Percentiles rank a stretch among this genome's conserved stretches.
Conservation (phyloP, 768 basidiomycete species). For the Pleurotus eryngii region DNA sequence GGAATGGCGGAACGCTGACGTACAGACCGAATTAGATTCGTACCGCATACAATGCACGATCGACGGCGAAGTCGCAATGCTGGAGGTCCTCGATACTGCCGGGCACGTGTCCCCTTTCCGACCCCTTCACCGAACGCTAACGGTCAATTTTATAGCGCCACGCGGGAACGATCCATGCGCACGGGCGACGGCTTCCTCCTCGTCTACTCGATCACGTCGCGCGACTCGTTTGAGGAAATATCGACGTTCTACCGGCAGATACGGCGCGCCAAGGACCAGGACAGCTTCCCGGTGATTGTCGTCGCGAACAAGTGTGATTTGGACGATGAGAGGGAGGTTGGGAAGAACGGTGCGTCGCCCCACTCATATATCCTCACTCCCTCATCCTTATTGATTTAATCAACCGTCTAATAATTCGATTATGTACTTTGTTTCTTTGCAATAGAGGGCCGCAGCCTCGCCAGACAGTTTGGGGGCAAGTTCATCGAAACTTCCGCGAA, state of each 20-base stretch:
- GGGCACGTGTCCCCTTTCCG: slow-evolving; percentile 53
- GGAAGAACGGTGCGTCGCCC: slow-evolving; percentile 71
- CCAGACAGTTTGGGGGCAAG: slow-evolving; percentile 90
- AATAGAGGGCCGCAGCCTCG: slow-evolving; percentile 94
- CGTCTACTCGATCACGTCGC: slow-evolving; percentile 97
- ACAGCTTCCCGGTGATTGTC: slow-evolving; percentile 91
- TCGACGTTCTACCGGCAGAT: slow-evolving; percentile 96
- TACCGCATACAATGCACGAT: slow-evolving; percentile 97
- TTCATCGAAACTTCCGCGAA: slow-evolving; percentile 97
- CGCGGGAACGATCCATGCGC: slow-evolving; percentile 99
- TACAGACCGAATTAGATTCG: slow-evolving; percentile 55
- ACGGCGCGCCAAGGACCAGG: slow-evolving; percentile 93
- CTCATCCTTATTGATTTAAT: background rate
- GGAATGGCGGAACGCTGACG: too few species aligned
- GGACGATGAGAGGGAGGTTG: slow-evolving; percentile 94
- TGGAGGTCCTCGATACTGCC: slow-evolving; percentile 96
- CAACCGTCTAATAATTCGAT: background rate
- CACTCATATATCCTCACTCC: too few species aligned
- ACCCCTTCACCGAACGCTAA: slow-evolving; percentile 10
- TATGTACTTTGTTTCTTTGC: background rate
- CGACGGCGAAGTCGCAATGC: slow-evolving; percentile 96
- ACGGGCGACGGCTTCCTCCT: slow-evolving; percentile 97
- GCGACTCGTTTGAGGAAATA: slow-evolving; percentile 97
- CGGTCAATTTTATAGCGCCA: slow-evolving; percentile 56
- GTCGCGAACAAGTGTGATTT: slow-evolving; percentile 98